Conservation (phyloP, 148 eudicot genomes). For the Fagopyrum tataricum region DNA sequence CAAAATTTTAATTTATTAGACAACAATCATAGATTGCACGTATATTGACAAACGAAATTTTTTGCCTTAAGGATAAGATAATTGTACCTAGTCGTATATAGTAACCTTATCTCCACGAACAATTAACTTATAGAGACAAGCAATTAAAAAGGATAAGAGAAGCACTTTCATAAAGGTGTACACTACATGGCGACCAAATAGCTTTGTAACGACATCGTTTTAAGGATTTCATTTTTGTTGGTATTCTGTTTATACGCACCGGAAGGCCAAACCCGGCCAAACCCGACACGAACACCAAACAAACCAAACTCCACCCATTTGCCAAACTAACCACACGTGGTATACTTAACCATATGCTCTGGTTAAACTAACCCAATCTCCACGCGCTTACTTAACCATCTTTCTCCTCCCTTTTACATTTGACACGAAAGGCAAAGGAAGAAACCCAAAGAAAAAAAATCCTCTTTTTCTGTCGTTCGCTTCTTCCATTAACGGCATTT, state of each 20-base stretch:
- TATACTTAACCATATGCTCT: neutral
- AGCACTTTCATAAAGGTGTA: neutral
- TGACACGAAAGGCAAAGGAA: neutral
- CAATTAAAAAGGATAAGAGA: neutral
- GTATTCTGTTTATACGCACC: neutral
- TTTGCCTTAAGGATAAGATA: too few relatives aligned
- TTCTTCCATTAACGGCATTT: neutral
- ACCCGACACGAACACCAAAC: constrained; percentile 2
- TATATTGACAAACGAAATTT: too few relatives aligned
- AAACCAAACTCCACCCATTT: constrained; percentile 1
- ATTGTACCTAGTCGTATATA: too few relatives aligned
- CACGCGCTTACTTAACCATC: constrained; percentile 14
- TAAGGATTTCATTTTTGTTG: too few relatives aligned
- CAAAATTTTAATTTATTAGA: too few relatives aligned
- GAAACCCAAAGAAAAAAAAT: neutral
- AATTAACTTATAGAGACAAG: neutral
- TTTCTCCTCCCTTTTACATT: neutral
- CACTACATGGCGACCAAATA: neutral
- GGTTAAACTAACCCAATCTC: neutral
- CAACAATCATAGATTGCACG: too few relatives aligned
- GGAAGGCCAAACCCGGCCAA: constrained; percentile 8
- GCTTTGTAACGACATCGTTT: neutral
- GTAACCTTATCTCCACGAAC: neutral
- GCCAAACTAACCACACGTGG: constrained; percentile 6
- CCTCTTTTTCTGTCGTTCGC: neutral